Conservation (phyloP, 305 asterid species). For the Solanum hybrid region DNA sequence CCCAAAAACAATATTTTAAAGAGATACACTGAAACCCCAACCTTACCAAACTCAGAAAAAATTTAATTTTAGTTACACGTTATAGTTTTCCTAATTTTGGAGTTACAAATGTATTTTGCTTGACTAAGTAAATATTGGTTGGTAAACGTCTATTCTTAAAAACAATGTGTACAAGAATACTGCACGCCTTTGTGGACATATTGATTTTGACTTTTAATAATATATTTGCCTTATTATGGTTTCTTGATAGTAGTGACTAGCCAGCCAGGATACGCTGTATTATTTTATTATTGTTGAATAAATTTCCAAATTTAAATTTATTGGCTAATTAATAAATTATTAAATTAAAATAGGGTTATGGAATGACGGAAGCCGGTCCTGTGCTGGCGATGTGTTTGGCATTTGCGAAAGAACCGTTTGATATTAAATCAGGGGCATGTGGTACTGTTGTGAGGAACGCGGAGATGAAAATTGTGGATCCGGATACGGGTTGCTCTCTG, state of each 20-base stretch:
- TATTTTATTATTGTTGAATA: neutral
- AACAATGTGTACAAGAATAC: neutral
- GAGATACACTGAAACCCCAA: neutral
- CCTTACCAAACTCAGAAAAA: too few relatives aligned
- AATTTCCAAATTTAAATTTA: neutral
- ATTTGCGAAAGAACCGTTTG: constrained; percentile 64
- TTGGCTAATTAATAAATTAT: neutral
- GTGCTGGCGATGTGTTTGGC: constrained; percentile 81
- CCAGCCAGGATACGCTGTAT: neutral
- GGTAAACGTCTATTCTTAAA: neutral
- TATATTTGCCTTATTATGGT: neutral
- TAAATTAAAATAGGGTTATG: constrained; percentile 49
- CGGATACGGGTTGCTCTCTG: constrained; percentile 48
- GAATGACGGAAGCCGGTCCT: constrained; percentile 94
- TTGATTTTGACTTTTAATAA: neutral
- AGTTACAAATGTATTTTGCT: neutral
- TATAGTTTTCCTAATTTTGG: neutral
- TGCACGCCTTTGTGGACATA: neutral
- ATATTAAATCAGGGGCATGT: constrained; percentile 78
- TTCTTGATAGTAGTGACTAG: neutral
- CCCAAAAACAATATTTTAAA: neutral
- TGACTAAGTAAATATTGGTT: neutral
- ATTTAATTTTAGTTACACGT: neutral
- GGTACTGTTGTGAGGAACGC: constrained; percentile 87
- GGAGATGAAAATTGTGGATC: constrained; percentile 73